These are phyloP conservation scores for Fusarium musae DNA, from an alignment of 2,329 filamentous ascomycete genomes.

Conservation along the genomic window DNA sequence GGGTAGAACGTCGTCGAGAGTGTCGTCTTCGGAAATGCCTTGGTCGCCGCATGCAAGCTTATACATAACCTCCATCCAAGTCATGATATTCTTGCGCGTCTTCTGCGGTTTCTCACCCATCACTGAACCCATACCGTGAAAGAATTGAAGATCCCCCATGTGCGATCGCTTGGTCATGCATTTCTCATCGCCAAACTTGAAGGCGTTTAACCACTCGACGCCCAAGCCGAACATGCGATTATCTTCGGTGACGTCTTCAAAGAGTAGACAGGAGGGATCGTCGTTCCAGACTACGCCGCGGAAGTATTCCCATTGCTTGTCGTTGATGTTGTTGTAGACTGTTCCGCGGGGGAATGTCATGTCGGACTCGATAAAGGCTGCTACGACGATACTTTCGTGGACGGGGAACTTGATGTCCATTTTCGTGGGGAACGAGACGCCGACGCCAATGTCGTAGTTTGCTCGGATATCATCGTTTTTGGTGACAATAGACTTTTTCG, in stretches of 20 bases:
- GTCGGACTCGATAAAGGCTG: slow-evolving; percentile 27
- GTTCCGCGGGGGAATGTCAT: slow-evolving; percentile 25
- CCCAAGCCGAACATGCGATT: slow-evolving; percentile 26
- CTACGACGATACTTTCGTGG: slow-evolving; percentile 22
- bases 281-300: slow-evolving; percentile 33
- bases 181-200: slow-evolving; percentile 25
- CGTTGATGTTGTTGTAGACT: slow-evolving; percentile 33
- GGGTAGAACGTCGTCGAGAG: background rate
- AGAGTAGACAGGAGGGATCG: slow-evolving; percentile 25
- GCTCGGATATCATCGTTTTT: background rate
- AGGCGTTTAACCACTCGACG: slow-evolving; percentile 14
- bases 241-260: slow-evolving; percentile 9
- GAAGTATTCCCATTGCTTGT: slow-evolving; percentile 30
- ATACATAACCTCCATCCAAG: slow-evolving; percentile 33
- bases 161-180: slow-evolving; percentile 29
- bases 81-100: slow-evolving; percentile 4
- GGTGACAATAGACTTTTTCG: background rate
- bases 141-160: slow-evolving; percentile 32
- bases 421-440: slow-evolving; percentile 12
- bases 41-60: slow-evolving; percentile 27
- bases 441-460: slow-evolving; percentile 23
- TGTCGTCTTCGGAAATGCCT: background rate
- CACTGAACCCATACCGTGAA: slow-evolving; percentile 24
- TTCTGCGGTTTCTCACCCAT: slow-evolving; percentile 20
- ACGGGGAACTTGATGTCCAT: slow-evolving; percentile 24